A percentile compares a stretch with the other conserved stretches of the same genome.
phyloP scores from a whole-genome alignment of 345 rosid species.

The Brassica rapa region DNA sequence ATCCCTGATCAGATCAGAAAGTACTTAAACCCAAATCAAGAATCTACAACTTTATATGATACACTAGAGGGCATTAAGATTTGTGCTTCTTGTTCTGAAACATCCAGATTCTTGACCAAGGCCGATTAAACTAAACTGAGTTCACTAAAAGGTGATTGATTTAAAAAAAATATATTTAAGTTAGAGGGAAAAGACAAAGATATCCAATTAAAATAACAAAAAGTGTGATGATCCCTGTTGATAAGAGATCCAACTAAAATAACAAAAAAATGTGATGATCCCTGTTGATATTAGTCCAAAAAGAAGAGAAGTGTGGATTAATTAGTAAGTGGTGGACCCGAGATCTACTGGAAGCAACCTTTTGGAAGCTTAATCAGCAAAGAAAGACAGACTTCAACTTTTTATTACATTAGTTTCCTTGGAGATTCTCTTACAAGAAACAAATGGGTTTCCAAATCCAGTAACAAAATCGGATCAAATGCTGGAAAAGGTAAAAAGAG shows the following conservation, averaged over 20 bases:
- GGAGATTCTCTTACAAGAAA: conserved; percentile 30
- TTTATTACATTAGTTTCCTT: background rate
- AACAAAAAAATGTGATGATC: conserved; percentile 29
- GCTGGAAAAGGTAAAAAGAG: background rate
- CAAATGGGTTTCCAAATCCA: conserved; percentile 23
- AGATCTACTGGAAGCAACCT: conserved; percentile 21
- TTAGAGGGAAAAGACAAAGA: conserved; percentile 28
- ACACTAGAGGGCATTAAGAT: background rate
- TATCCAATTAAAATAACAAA: conserved; percentile 30
- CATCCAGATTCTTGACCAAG: conserved; percentile 21
- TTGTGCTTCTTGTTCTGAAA: background rate
- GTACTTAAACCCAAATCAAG: conserved; percentile 15
- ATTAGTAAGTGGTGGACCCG: conserved; percentile 33
- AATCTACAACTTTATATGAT: background rate
- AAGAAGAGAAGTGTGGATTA: conserved; percentile 23
- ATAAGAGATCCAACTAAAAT: background rate
- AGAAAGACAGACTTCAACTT: conserved; percentile 26
- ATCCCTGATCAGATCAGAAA: conserved; percentile 35
- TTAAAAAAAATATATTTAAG: background rate
- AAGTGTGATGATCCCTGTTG: conserved; percentile 23
- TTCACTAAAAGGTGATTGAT: background rate
- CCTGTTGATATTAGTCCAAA: background rate
- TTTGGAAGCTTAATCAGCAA: conserved; percentile 14
- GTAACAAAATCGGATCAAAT: conserved; percentile 23
- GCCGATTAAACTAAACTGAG: conserved; percentile 11